These are phyloP conservation scores for Colletotrichum cordylinicola DNA, from an alignment of 2,329 filamentous ascomycete species.

Conservation along the genomic window DNA sequence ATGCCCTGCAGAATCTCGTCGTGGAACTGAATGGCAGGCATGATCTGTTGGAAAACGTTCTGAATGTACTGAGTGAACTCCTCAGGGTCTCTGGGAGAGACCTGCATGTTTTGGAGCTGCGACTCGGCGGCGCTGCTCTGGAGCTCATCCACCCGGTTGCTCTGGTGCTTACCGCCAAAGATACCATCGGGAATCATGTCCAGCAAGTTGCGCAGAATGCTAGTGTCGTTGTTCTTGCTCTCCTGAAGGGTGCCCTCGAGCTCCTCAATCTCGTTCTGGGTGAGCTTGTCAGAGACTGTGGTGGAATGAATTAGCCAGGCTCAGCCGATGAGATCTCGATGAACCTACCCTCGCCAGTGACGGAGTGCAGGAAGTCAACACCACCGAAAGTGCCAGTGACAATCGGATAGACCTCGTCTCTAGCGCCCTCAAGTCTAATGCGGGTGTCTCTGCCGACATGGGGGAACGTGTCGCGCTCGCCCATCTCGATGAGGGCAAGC, in stretches of 20 bases:
- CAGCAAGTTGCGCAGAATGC: conserved; percentile 78
- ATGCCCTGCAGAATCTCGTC: conserved; percentile 86
- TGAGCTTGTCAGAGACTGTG: conserved; percentile 82
- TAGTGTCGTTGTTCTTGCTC: conserved; percentile 69
- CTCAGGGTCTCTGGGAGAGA: conserved; percentile 82
- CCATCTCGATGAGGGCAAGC: conserved; percentile 85
- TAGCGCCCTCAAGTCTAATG: conserved; percentile 72
- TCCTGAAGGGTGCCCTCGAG: conserved; percentile 82
- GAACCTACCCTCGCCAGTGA: conserved; percentile 71
- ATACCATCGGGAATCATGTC: conserved; percentile 83
- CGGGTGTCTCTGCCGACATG: conserved; percentile 81
- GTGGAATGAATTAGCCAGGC: conserved; percentile 20
- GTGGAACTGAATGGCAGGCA: conserved; percentile 90
- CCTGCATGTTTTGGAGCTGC: conserved; percentile 75
- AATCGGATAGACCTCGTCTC: conserved; percentile 74
- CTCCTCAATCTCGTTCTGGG: conserved; percentile 88
- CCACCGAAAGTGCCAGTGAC: conserved; percentile 94
- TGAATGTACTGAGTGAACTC: conserved; percentile 81
- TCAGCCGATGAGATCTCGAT: not conserved
- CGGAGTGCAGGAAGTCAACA: conserved; percentile 92
- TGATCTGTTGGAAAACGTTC: conserved; percentile 78
- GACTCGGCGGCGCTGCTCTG: conserved; percentile 76
- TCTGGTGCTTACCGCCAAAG: conserved; percentile 77
- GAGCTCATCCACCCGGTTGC: conserved; percentile 78
- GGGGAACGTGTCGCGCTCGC: conserved; percentile 82